Evolutionary conservation across 805 yeast species (phyloP), one percentile per base, ranked within the genome.

Genomic region (Groenewaldozyma tartarivorans): DNA sequence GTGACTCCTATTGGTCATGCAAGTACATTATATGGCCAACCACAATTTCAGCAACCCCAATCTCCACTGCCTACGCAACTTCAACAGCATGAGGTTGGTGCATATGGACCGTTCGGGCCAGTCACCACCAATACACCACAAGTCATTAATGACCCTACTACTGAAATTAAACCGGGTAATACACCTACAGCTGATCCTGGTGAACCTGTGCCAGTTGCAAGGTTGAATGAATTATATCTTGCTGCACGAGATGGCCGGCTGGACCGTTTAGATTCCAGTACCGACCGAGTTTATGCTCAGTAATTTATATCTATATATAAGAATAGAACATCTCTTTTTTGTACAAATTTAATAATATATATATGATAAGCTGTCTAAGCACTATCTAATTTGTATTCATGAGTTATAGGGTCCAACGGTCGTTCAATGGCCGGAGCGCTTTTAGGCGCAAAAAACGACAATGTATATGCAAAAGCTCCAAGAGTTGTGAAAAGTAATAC

Each of bases 221-320:
- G 74, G 43, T 58, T 75, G 51, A 75, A 75, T 49, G 75, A 72
- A 50, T 56, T 73, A 31, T 68, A 72, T 43, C 52, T 73, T 26
- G 77, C 77, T 40, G 74, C 77, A 7, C 66, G 77, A 44, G 77
- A 73, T 46, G 77, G 75, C 13, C 67, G 73, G 43, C 50, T 74
- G 30, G 79, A 74, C 50, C 60, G 75, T 20, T 57, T 75, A 42
- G 79, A 75, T 22, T 63, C 77, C 13, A 67, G 62, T 38, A 51
- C 57, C 47, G 67, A 66, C 42, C 71, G 70, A 3, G 65, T 61
- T 16, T 61, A 59, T 42, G 63, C 65, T 36, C 65, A 61, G 47
- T 60, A 59, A 49, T 17, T 7, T 31, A 13, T 31, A 31, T 7
- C 6, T 7, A 15, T 6, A 15, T 11, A 31, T 34, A 20, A 22